Evolutionary conservation across 1,284 basidiomycete genomes (phyloP), one percentile per base, ranked within the genome.

Genomic region (Moesziomyces sp.): DNA sequence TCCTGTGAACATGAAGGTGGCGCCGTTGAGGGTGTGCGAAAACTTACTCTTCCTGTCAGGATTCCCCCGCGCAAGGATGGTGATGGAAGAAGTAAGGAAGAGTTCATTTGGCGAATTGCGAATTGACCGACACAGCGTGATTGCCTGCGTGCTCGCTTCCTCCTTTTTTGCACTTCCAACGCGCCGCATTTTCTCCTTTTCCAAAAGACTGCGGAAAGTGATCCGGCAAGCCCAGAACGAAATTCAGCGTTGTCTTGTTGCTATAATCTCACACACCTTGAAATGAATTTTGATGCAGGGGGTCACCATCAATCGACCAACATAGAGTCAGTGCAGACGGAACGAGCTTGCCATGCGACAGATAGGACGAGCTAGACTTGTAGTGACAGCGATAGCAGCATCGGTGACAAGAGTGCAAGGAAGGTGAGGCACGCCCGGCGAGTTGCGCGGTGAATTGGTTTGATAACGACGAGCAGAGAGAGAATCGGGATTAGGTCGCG

Each of bases 131-230:
- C 18, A 24, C 9, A 23, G n/a, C 47, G n/a, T 10, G 33, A 21
- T 21, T 26, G 24, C 24, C 24, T 26, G 24, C 24, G 24, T 26
- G 24, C 24, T 26, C 24, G 43, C 23, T 19, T 43, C n/a, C 30
- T n/a, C 18, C 35, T 45, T 23, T 50, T 28, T 45, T 38, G 40
- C 33, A 26, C 47, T 45, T 38, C 35, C 33, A 23, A 11, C 30
- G 1, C 14, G 14, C 38, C 24, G 45, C 14, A 19, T 28, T 60
- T 28, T n/a, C 33, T 2, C 21, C 52, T 55, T 44, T 57, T 47
- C 47, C 33, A 21, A 21, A 21, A 46, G 24, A 58, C 65, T 68
- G 58, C 65, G 65, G 65, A 68, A 68, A 68, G 65, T 62, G 65
- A 68, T 68, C 55, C 58, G 10, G 35, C 35, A 14, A 38, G 35